Base-by-base conservation (phyloP, 2,329 filamentous ascomycete species). In the Phaeoacremonium minimum region DNA sequence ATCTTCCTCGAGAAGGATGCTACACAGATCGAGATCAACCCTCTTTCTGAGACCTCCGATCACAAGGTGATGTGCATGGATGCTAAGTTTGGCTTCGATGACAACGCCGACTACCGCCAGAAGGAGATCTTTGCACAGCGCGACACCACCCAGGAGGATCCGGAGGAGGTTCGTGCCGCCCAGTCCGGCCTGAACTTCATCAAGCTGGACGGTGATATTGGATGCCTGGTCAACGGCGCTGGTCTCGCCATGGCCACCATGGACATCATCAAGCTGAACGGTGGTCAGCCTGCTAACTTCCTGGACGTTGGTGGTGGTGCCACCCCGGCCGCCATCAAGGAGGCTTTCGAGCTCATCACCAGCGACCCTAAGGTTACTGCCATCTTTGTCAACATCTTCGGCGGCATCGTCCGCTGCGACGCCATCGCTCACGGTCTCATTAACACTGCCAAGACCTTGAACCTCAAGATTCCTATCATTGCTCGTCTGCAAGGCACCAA, bases 211-310 rank as follows among this genome's bases (percentile, higher is more conserved):
- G 93, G 93, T 63, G 93, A 98, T 63, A 98, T 98, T 63, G 93
- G 93, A 68, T 98, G 93, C 75, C 77, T 97, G 53, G 93, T 98
- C 73, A 98, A 98, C 73, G 93, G 93, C 63, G 93, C 93, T 56
- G 93, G 93, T 73, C 85, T 98, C 50, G 93, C 93, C 69, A 98
- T 98, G 93, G 93, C 93, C 46, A 98, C 93, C 63, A 98, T 98
- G 93, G 93, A 98, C 68, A 97, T 98, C 67, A 98, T 98, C 80
- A 97, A 98, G 82, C 80, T 98, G 46, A 98, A 97, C 71, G 93
- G 93, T 53, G 93, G 93, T 47, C 75, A 80, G 59, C 93, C 93
- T 45, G 93, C 93, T 54, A 98, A 98, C 81, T 98, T 98, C 83
- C 77, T 98, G 53, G 93, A 98, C 63, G 93, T 98, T 52, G 93